Evolutionary conservation across 768 basidiomycete species (phyloP), one percentile per base, ranked within the genome.

Genomic region (Pholiota microspora): DNA sequence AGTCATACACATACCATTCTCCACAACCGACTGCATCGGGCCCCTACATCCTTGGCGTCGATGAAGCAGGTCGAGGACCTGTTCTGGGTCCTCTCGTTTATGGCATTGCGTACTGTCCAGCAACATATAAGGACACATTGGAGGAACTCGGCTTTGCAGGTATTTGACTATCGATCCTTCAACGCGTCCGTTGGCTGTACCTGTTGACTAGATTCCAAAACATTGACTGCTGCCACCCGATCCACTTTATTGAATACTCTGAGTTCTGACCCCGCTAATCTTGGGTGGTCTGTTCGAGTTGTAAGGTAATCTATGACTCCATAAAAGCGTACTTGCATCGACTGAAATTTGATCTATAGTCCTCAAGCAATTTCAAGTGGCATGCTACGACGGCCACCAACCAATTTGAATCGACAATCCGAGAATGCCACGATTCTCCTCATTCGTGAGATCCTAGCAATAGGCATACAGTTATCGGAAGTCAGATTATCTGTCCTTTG

Each of bases 1-100:
- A 80, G 8, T 91, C 92, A 0, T 93, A 93, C 65, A 86, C 89
- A 0, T 84, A 89, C 64, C 88, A 92, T 66, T 89, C 89, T 0
- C 78, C 84, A 1, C 79, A 68, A 0, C 91, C 92, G 2, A 86
- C 85, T 0, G 79, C 84, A 0, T 53, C 69, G 1, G 92, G 92
- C 0, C 88, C 89, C 0, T 97, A 95, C 73, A 92, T 98, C 46
- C 86, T 99, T 47, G 97, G 97, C 21, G 94, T 99, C n/a, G 97
- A 99, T 69, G 97, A 99, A 68, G 97, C 97, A 0, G 97, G 97
- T 0, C 79, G 97, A 51, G 97, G 97, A 0, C 97, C 96, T 18
- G 96, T 96, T 1, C 76, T 99, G 0, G 96, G 95, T 1, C 97
- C 97, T 0, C 81, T 98, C 56, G 97, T 99, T 0, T 98, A 99